Conservation (phyloP, 345 rosid species). For the Orychophragmus violaceus region DNA sequence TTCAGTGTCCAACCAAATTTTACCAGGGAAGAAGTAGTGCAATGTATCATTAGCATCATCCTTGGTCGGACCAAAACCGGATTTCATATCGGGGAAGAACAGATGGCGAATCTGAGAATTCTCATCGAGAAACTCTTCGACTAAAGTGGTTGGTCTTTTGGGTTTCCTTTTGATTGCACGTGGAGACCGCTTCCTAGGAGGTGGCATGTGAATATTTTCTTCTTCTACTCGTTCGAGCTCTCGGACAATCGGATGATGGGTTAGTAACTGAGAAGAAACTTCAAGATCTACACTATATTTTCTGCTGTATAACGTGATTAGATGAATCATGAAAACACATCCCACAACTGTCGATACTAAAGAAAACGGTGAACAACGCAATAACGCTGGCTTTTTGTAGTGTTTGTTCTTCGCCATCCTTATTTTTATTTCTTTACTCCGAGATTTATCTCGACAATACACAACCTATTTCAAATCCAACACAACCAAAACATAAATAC, state of each 20-base stretch:
- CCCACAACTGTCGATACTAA: conserved; percentile 63
- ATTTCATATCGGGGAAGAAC: conserved; percentile 69
- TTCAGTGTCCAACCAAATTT: conserved; percentile 85
- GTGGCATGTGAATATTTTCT: conserved; percentile 80
- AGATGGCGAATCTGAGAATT: conserved; percentile 72
- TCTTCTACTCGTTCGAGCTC: conserved; percentile 84
- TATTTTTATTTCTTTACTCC: conserved; percentile 35
- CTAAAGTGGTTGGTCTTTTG: conserved; percentile 53
- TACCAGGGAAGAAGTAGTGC: conserved; percentile 54
- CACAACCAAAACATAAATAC: neutral
- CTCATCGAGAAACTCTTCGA: conserved; percentile 94
- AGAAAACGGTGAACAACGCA: conserved; percentile 46
- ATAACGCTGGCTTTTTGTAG: conserved; percentile 62
- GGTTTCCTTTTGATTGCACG: conserved; percentile 92
- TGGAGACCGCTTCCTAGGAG: conserved; percentile 83
- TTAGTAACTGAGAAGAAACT: conserved; percentile 33
- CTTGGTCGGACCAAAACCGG: conserved; percentile 54
- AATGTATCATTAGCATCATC: conserved; percentile 48
- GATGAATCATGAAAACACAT: conserved; percentile 58
- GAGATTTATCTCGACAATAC: conserved; percentile 27
- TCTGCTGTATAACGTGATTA: conserved; percentile 43
- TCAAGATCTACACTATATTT: conserved; percentile 35
- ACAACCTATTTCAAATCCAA: conserved; percentile 14
- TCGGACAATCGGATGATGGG: conserved; percentile 43
- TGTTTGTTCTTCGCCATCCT: conserved; percentile 46